phyloP scores from a whole-genome alignment of 257 asterid genomes.

The Paulownia fortunei region DNA sequence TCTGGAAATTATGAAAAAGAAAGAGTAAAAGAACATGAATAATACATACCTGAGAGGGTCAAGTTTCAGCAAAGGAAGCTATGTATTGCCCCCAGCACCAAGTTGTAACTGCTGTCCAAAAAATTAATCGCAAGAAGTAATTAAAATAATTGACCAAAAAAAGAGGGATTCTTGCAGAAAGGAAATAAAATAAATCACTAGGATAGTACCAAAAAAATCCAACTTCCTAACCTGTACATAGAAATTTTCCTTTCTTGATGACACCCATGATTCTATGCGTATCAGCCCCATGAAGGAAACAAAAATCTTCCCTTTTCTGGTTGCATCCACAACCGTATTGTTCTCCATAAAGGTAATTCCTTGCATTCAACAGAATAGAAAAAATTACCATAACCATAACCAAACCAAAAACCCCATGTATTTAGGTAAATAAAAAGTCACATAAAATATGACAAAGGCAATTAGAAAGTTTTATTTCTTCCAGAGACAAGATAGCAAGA shows the following conservation, averaged over 20 bases:
- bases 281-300: constrained; percentile 28
- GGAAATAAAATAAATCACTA: constrained; percentile 33
- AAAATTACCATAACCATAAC: constrained; percentile 21
- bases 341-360: not conserved
- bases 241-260: constrained; percentile 23
- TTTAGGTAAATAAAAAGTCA: not conserved
- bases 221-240: constrained; percentile 23
- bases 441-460: constrained; percentile 31
- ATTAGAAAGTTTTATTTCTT: not conserved
- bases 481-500: constrained; percentile 2
- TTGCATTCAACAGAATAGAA: not conserved
- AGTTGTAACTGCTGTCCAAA: constrained; percentile 23
- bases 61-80: constrained; percentile 31
- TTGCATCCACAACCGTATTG: constrained; percentile 9
- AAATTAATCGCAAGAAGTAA: constrained; percentile 26
- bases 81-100: constrained; percentile 19
- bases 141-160: not conserved
- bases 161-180: constrained; percentile 3
- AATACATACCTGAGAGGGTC: constrained; percentile 37
- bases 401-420: not conserved
- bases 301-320: constrained; percentile 38
- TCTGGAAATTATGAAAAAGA: not conserved
- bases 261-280: constrained; percentile 20
- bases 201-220: not conserved
- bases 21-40: constrained; percentile 2